Evolutionary conservation across 257 asterid species (phyloP).

Genomic region (Lithospermum erythrorhizon): DNA sequence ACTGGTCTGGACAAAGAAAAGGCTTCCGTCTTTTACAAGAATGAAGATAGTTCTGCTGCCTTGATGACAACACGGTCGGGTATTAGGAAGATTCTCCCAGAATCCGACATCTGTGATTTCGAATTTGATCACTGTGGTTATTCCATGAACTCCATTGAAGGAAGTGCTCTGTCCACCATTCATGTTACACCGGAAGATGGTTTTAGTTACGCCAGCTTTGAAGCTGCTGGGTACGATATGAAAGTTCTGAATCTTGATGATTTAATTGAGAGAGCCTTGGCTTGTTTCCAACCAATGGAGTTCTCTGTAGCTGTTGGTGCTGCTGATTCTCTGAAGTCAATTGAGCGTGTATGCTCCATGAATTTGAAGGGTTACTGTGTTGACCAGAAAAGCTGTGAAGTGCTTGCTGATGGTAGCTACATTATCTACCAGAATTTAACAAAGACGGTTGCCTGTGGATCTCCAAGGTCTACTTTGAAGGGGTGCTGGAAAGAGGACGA

Average conservation of each 20-base stretch:
- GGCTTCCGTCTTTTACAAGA: conserved; percentile 62
- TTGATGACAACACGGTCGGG: conserved; percentile 54
- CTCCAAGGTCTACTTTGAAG: too few relatives aligned
- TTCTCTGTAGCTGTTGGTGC: conserved; percentile 34
- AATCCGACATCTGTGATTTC: conserved; percentile 53
- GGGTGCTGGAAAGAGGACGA: too few relatives aligned
- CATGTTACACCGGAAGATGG: conserved; percentile 88
- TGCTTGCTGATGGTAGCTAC: conserved; percentile 50
- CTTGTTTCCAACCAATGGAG: conserved; percentile 17
- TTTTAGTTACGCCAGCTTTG: conserved; percentile 81
- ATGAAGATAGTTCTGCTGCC: conserved; percentile 36
- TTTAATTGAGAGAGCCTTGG: conserved; percentile 18
- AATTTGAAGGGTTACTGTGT: conserved; percentile 36
- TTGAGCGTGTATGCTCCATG: conserved; percentile 19
- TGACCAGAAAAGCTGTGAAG: conserved; percentile 38
- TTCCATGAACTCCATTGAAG: conserved; percentile 82
- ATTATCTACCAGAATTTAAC: conserved; percentile 31
- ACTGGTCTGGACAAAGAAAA: conserved; percentile 59
- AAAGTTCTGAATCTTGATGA: conserved; percentile 13
- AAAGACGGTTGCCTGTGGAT: too few relatives aligned
- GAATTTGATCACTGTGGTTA: conserved; percentile 87
- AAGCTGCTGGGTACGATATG: conserved; percentile 65
- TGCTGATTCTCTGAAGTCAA: conserved; percentile 21
- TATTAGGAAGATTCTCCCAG: conserved; percentile 63
- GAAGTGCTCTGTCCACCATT: conserved; percentile 58